Conservation (phyloP, 768 basidiomycete genomes). For the Xerocomellus dryophilus region DNA sequence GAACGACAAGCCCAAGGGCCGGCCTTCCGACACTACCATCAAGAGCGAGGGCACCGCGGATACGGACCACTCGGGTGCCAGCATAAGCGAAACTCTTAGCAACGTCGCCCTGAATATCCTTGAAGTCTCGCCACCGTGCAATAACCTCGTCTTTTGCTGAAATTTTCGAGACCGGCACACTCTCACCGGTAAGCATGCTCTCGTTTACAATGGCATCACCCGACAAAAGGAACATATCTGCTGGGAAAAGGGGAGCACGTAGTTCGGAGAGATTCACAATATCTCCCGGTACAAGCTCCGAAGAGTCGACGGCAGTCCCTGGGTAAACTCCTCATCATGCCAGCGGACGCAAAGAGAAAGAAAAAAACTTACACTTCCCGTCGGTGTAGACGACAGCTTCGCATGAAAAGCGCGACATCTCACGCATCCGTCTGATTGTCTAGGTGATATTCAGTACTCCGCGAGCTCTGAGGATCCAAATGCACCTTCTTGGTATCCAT, state of each 20-base stretch:
- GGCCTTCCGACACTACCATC: slow-evolving; percentile 54
- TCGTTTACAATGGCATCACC: slow-evolving; percentile 99
- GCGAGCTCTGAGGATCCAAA: slow-evolving; percentile 8
- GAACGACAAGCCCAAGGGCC: slow-evolving; percentile 77
- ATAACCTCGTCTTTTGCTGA: slow-evolving; percentile 81
- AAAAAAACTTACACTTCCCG: slow-evolving; percentile 59
- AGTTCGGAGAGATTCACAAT: slow-evolving; percentile 84
- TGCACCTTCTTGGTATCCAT: slow-evolving; percentile 86
- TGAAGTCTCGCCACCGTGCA: slow-evolving; percentile 61
- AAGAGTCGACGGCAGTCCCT: slow-evolving; percentile 76
- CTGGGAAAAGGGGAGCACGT: slow-evolving; percentile 71
- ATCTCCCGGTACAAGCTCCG: slow-evolving; percentile 86
- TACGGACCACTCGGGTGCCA: slow-evolving; percentile 87
- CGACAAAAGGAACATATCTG: slow-evolving; percentile 87
- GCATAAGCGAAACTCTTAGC: slow-evolving; percentile 84
- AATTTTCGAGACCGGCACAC: slow-evolving; percentile 91
- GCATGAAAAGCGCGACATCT: slow-evolving; percentile 92
- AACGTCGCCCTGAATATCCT: slow-evolving; percentile 56
- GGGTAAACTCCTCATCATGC: slow-evolving; percentile 6
- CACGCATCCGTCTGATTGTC: slow-evolving; percentile 92
- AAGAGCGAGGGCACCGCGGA: slow-evolving; percentile 58
- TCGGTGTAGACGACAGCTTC: slow-evolving; percentile 66
- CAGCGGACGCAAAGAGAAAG: neutral
- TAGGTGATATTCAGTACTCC: slow-evolving; percentile 29
- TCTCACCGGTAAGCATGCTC: slow-evolving; percentile 98